phyloP scores from a whole-genome alignment of 1,139 yeast genomes.

The Hyphopichia burtonii region DNA sequence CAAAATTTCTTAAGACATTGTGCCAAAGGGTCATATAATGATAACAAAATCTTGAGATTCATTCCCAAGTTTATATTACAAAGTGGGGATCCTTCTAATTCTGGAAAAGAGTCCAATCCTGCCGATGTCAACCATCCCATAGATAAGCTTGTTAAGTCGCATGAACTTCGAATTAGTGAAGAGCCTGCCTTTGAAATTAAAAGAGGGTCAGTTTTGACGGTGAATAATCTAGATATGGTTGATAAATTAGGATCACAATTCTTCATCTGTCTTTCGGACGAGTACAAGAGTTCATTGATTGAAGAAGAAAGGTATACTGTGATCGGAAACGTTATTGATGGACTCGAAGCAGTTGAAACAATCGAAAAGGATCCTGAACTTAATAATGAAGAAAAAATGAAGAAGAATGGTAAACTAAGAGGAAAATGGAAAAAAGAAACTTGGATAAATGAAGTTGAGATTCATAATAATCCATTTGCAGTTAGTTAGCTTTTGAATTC shows the following conservation, averaged over 20 bases:
- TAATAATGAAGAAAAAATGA: slow-evolving; percentile 7
- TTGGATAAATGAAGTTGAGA: slow-evolving; percentile 18
- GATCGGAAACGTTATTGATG: slow-evolving; percentile 21
- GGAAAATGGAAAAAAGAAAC: slow-evolving; percentile 19
- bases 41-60: slow-evolving; percentile 39
- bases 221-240: slow-evolving; percentile 10
- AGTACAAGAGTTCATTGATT: slow-evolving; percentile 11
- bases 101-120: slow-evolving; percentile 33
- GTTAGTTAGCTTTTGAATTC: background rate
- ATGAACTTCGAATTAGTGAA: background rate
- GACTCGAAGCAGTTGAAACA: slow-evolving; percentile 14
- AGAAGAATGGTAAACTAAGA: slow-evolving; percentile 19
- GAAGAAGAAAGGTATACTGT: slow-evolving; percentile 12
- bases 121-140: slow-evolving; percentile 8
- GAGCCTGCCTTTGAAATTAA: background rate
- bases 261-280: slow-evolving; percentile 17
- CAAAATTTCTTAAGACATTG: slow-evolving; percentile 41
- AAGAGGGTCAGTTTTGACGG: slow-evolving; percentile 17
- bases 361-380: slow-evolving; percentile 13
- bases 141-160: background rate
- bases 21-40: slow-evolving; percentile 44
- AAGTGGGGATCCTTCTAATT: slow-evolving; percentile 50
- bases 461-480: slow-evolving; percentile 20
- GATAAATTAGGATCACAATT: slow-evolving; percentile 21
- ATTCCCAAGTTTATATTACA: slow-evolving; percentile 47